Percentiles rank a stretch among this genome's conserved stretches.
These are phyloP conservation scores for Antitrichia curtipendula DNA, from an alignment of 225 moss, liverwort and hornwort genomes.

Conservation along the genomic window DNA sequence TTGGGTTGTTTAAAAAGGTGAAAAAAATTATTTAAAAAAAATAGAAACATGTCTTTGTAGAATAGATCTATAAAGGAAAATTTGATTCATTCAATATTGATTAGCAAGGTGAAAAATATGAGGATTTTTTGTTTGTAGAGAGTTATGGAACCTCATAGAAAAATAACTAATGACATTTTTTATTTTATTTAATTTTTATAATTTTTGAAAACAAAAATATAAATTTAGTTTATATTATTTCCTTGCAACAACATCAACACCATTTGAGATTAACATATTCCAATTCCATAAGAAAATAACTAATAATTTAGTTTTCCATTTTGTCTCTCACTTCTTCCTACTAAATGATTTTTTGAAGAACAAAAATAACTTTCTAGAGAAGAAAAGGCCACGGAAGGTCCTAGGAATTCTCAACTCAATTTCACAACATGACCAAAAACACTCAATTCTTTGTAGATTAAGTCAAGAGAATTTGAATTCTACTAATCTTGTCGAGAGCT, in stretches of 20 bases:
- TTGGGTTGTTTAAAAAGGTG: fast-evolving
- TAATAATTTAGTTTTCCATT: background rate
- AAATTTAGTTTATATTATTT: background rate
- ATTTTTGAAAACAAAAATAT: background rate
- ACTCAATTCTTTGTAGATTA: background rate
- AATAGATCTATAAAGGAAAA: background rate
- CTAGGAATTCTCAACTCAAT: background rate
- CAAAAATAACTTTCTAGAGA: background rate
- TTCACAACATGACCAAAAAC: background rate
- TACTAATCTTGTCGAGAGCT: background rate
- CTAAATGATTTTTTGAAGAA: background rate
- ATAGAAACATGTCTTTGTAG: background rate
- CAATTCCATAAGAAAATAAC: background rate
- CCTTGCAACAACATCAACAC: background rate
- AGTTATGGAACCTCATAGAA: fast-evolving
- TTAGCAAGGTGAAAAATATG: background rate
- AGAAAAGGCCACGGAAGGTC: fast-evolving
- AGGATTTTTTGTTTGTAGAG: background rate
- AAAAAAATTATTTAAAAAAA: background rate
- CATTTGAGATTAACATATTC: background rate
- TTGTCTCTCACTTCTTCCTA: fast-evolving
- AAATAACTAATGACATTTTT: background rate
- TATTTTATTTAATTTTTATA: background rate
- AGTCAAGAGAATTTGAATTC: background rate
- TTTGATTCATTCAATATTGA: background rate